Base-by-base conservation (phyloP, 1,284 basidiomycete genomes). In the Peniophora sp. region DNA sequence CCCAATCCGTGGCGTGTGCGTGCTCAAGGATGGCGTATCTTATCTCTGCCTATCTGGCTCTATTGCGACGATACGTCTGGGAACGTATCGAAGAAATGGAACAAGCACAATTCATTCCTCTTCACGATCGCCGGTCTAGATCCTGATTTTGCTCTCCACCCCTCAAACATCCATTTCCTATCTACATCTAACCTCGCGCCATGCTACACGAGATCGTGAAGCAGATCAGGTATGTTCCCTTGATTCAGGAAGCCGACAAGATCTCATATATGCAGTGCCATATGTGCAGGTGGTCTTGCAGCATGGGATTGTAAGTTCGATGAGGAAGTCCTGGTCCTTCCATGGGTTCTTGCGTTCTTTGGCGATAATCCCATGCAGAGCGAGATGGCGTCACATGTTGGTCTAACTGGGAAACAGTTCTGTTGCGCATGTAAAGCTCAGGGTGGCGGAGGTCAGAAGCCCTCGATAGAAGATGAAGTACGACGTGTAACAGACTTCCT, bases 321-420 rank as follows among this genome's bases (percentile, higher is more conserved):
- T 1, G 65, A 69, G 46, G 36, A 44, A 2, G 62, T 72, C 0
- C 60, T 74, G 6, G n/a, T 70, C 0, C 52, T 73, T 2, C 65
- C 65, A 1, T 61, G 32, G 2, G 59, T 69, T 0, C 57, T 73
- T 2, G 71, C 69, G 1, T 50, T 73, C 2, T 61, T 68, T 1
- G 69, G 71, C 0, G 70, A 75, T 51, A 74, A 74, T 54, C 72
- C 71, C 0, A 75, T 74, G 73, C 68, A 72, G 45, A 73, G 71
- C 47, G 69, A 74, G 50, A 59, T 74, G 49, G 61, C 68, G 0
- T 71, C 62, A 39, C 73, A 75, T 47, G 67, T 73, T 49, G 71
- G 72, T 0, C 50, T 72, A 1, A 49, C 32, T 0, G 70, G 68
- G 0, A 70, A 69, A 27, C 61, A 58, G 17, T 72, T 74, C 50